Evolutionary conservation across 805 yeast genomes (phyloP).

Genomic region (Candida ortonii): DNA sequence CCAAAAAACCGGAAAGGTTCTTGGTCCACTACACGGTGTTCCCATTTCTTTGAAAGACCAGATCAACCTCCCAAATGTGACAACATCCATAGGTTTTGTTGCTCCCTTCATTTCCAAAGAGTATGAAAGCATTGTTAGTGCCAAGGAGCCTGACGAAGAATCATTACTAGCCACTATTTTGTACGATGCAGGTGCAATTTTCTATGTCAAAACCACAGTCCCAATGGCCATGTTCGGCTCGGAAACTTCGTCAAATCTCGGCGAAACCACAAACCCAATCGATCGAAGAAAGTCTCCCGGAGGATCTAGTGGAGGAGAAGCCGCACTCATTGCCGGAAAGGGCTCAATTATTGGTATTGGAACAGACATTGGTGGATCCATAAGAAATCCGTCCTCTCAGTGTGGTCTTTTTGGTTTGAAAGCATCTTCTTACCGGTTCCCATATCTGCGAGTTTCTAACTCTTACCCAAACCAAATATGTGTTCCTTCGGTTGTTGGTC

Average conservation of each 20-base stretch:
- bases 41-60: slow-evolving; percentile 47
- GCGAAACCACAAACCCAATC: slow-evolving; percentile 37
- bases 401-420: slow-evolving; percentile 35
- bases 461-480: slow-evolving; percentile 33
- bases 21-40: slow-evolving; percentile 45
- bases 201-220: slow-evolving; percentile 42
- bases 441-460: slow-evolving; percentile 29
- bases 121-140: slow-evolving; percentile 20
- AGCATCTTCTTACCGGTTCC: slow-evolving; percentile 35
- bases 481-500: slow-evolving; percentile 35
- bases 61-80: slow-evolving; percentile 35
- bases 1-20: slow-evolving; percentile 30
- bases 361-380: slow-evolving; percentile 40
- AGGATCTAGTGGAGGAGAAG: slow-evolving; percentile 48
- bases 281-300: slow-evolving; percentile 38
- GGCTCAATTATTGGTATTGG: slow-evolving; percentile 38
- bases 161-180: slow-evolving; percentile 33
- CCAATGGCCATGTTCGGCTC: slow-evolving; percentile 43
- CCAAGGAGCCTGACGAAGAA: slow-evolving; percentile 29
- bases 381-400: slow-evolving; percentile 33
- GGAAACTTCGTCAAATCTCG: slow-evolving; percentile 39
- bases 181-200: slow-evolving; percentile 39
- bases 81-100: slow-evolving; percentile 39
- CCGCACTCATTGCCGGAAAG: slow-evolving; percentile 31
- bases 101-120: slow-evolving; percentile 30